Percentiles rank a stretch among this genome's conserved stretches.
These are phyloP conservation scores for Cyberlindnera nakhonratchasimensis DNA, from an alignment of 805 yeast genomes.

Conservation along the genomic window DNA sequence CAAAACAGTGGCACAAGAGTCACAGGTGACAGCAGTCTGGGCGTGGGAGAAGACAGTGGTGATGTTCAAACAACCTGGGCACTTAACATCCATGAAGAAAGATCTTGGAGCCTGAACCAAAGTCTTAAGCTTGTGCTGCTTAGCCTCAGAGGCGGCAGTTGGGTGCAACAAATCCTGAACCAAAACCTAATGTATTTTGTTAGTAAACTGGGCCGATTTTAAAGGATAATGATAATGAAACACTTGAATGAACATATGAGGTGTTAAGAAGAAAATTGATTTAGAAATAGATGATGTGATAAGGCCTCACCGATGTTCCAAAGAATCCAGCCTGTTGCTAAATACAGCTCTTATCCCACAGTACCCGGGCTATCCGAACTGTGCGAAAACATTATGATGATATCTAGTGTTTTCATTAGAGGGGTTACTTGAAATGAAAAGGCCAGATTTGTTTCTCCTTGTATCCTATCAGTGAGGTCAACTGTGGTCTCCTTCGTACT, in stretches of 20 bases:
- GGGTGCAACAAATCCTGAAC: constrained; percentile 99
- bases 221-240: background rate
- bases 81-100: constrained; percentile 99
- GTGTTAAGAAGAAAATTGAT: background rate
- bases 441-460: too few species aligned
- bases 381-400: too few species aligned
- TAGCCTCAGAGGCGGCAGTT: constrained; percentile 92
- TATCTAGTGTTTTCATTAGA: too few species aligned
- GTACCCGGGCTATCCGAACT: too few species aligned
- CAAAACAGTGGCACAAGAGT: constrained; percentile 95
- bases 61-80: constrained; percentile 99
- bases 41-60: constrained; percentile 99
- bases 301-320: too few species aligned
- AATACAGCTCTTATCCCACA: too few species aligned
- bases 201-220: constrained; percentile 17
- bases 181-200: constrained; percentile 63
- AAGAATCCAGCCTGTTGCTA: too few species aligned
- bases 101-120: constrained; percentile 98
- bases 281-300: too few species aligned
- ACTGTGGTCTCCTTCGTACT: too few species aligned
- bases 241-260: too few species aligned
- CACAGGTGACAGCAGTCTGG: constrained; percentile 99
- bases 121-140: constrained; percentile 95
- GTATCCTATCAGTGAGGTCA: too few species aligned
- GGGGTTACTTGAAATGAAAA: too few species aligned